Evolutionary conservation across 2,329 filamentous ascomycete species (phyloP).

Genomic region (Colletotrichum chlorophyti): DNA sequence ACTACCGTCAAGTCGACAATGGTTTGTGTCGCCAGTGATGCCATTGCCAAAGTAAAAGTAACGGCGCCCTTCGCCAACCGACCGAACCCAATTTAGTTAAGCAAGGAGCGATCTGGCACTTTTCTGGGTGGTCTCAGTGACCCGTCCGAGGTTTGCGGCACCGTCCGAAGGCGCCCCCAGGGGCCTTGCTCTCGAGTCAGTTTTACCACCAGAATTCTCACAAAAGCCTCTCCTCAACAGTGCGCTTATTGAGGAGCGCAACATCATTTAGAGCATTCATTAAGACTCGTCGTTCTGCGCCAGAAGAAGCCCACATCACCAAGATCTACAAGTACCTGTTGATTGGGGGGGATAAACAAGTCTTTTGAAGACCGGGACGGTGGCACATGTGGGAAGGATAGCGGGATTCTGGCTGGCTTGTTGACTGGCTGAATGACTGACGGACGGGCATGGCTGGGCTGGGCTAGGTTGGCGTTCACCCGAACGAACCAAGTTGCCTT

Average conservation of each 20-base stretch:
- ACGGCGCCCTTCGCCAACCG: slow-evolving; percentile 10
- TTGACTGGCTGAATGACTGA: no score
- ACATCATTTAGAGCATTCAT: slow-evolving; percentile 9
- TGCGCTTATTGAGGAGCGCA: background rate
- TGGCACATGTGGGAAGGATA: slow-evolving; percentile 16
- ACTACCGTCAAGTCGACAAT: background rate
- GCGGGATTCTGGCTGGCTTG: slow-evolving; percentile 17
- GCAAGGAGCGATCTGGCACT: slow-evolving; percentile 15
- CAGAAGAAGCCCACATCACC: no score
- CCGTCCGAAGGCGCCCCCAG: slow-evolving; percentile 27
- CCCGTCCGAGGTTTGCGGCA: slow-evolving; percentile 27
- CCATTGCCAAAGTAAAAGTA: slow-evolving; percentile 17
- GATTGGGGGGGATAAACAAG: slow-evolving; percentile 16
- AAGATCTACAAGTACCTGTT: no score
- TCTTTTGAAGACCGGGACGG: slow-evolving; percentile 7
- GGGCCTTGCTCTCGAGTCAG: slow-evolving; percentile 26
- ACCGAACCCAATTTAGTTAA: slow-evolving; percentile 11
- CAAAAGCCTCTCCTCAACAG: background rate
- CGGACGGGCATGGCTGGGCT: no score
- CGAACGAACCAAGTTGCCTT: slow-evolving; percentile 27
- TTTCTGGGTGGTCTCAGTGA: slow-evolving; percentile 16
- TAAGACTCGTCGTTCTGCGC: background rate
- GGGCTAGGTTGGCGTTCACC: slow-evolving; percentile 27
- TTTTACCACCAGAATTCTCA: slow-evolving; percentile 1
- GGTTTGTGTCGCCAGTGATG: slow-evolving; percentile 2